These are phyloP conservation scores for Chrysoporthe puriensis DNA, from an alignment of 2,329 filamentous ascomycete species.

Conservation along the genomic window DNA sequence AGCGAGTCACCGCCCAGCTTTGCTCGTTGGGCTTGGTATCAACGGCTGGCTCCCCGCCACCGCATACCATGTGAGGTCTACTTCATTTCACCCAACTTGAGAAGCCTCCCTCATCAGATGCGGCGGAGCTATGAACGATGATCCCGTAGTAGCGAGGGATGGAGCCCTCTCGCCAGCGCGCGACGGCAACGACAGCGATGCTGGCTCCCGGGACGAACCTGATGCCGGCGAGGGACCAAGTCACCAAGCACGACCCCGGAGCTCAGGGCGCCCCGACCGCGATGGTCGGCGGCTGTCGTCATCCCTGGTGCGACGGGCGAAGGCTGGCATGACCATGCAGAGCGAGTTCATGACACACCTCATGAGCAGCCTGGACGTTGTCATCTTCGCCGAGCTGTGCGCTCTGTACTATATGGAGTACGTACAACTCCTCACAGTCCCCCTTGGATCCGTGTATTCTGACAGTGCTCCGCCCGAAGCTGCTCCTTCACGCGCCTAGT, in stretches of 20 bases:
- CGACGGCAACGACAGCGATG: constrained; percentile 21
- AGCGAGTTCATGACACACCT: constrained; percentile 64
- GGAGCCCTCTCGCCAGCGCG: constrained; percentile 39
- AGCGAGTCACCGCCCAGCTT: not conserved
- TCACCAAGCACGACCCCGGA: constrained; percentile 4
- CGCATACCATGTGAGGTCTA: constrained; percentile 28
- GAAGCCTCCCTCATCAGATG: constrained; percentile 40
- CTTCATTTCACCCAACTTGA: constrained; percentile 15
- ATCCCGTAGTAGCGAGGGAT: constrained; percentile 45
- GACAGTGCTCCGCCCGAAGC: constrained; percentile 43
- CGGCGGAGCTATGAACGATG: constrained; percentile 52
- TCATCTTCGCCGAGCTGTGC: constrained; percentile 68
- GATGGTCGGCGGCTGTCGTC: constrained; percentile 26
- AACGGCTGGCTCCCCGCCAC: not conserved
- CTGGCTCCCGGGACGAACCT: constrained; percentile 6
- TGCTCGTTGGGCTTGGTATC: not conserved
- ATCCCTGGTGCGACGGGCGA: constrained; percentile 31
- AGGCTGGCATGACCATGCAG: constrained; percentile 54
- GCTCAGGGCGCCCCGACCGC: constrained; percentile 13
- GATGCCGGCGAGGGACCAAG: constrained; percentile 23
- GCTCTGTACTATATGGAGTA: constrained; percentile 74
- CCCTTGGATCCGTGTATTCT: constrained; percentile 4
- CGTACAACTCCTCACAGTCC: constrained; percentile 32
- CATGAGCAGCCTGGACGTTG: constrained; percentile 62
- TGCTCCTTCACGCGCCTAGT: constrained; percentile 67